Conservation (phyloP, 768 basidiomycete species). For the Naematelia aurantialba region DNA sequence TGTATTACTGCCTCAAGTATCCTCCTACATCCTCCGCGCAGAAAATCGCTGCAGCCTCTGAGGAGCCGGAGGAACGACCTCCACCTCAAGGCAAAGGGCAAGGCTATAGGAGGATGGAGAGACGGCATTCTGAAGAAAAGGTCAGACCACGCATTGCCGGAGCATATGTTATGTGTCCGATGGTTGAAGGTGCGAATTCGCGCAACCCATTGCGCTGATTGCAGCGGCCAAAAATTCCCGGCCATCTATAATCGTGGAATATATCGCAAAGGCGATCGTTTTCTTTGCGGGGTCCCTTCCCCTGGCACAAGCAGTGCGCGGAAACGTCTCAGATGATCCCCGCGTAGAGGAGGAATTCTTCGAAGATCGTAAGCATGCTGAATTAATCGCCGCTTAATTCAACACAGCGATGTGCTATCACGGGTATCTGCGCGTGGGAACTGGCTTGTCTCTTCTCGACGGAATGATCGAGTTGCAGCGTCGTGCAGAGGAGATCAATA, state of each 20-base stretch:
- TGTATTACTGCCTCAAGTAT: slow-evolving; percentile 47
- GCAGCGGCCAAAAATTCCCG: slow-evolving; percentile 45
- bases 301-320: slow-evolving; percentile 44
- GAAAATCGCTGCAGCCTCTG: slow-evolving; percentile 15
- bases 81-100: slow-evolving; percentile 23
- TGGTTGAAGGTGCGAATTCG: slow-evolving; percentile 48
- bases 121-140: slow-evolving; percentile 23
- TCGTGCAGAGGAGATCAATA: slow-evolving; percentile 42
- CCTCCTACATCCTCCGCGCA: slow-evolving; percentile 26
- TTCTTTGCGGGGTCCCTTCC: slow-evolving; percentile 45
- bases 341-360: slow-evolving; percentile 51
- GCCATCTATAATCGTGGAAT: slow-evolving; percentile 38
- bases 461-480: slow-evolving; percentile 44
- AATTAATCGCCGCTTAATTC: neutral
- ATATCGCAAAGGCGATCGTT: slow-evolving; percentile 34
- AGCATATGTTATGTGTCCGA: slow-evolving; percentile 48
- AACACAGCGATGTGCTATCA: slow-evolving; percentile 49
- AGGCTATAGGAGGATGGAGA: slow-evolving; percentile 26
- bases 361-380: slow-evolving; percentile 39
- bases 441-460: slow-evolving; percentile 48
- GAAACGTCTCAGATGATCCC: slow-evolving; percentile 51
- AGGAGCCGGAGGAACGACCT: slow-evolving; percentile 14
- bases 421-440: slow-evolving; percentile 49
- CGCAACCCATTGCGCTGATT: neutral
- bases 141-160: slow-evolving; percentile 46